Evolutionary conservation across 352 stramenopile genomes (phyloP).

Genomic region (Phytophthora boehmeriae): DNA sequence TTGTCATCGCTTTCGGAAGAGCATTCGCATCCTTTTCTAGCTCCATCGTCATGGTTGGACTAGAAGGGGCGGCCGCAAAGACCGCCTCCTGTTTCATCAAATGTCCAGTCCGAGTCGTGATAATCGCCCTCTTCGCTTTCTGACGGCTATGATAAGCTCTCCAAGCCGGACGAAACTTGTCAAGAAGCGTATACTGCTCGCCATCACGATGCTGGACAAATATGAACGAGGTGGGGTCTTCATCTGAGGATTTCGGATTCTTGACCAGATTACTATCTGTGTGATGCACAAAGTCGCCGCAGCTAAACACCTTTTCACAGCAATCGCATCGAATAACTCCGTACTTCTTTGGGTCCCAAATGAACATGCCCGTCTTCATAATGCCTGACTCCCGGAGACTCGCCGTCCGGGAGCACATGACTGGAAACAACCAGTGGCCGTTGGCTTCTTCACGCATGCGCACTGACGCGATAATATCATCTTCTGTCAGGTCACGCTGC

Average conservation of each 20-base stretch:
- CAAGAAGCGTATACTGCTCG: constrained; percentile 17
- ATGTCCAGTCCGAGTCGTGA: background rate
- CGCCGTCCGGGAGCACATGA: constrained; percentile 28
- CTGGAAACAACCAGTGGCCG: constrained; percentile 21
- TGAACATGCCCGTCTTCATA: constrained; percentile 31
- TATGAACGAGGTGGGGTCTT: constrained; percentile 29
- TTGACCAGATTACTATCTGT: constrained; percentile 29
- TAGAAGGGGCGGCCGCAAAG: background rate
- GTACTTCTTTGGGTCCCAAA: constrained; percentile 22
- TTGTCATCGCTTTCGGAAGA: background rate
- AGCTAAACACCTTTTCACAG: constrained; percentile 18
- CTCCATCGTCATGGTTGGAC: constrained; percentile 4
- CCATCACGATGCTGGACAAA: constrained; percentile 35
- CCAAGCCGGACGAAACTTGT: constrained; percentile 11
- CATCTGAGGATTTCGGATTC: constrained; percentile 13
- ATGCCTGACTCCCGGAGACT: constrained; percentile 28
- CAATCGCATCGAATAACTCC: constrained; percentile 23
- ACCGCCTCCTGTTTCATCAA: background rate
- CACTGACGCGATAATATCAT: constrained; percentile 27
- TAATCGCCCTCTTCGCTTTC: background rate
- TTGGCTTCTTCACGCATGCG: constrained; percentile 15
- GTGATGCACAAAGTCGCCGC: constrained; percentile 27
- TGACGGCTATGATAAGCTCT: background rate
- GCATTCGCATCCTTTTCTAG: background rate
- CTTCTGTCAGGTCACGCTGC: constrained; percentile 14